Conservation (phyloP, 1,284 basidiomycete genomes). For the Chalciporus sp. region DNA sequence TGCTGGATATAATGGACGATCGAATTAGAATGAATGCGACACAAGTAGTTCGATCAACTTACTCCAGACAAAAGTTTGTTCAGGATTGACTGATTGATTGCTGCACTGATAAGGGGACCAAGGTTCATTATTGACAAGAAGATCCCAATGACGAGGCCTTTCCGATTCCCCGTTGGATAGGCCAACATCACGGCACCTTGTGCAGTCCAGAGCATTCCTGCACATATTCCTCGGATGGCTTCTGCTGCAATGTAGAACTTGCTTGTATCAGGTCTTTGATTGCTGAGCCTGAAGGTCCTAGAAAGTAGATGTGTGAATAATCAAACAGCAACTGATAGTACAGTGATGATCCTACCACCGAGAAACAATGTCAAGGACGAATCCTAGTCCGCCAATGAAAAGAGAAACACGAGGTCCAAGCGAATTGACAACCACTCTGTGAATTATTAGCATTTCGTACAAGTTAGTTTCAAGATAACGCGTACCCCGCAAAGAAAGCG, state of each 20-base stretch:
- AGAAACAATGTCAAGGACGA: constrained; percentile 57
- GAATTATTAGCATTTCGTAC: too few relatives aligned
- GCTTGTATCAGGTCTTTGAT: constrained; percentile 42
- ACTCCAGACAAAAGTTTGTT: constrained; percentile 47
- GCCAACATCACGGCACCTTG: constrained; percentile 69
- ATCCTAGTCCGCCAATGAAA: constrained; percentile 53
- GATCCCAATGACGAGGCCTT: constrained; percentile 61
- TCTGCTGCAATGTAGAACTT: constrained; percentile 57
- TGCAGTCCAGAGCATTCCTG: constrained; percentile 66
- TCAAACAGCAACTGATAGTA: too few relatives aligned
- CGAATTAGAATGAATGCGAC: too few relatives aligned
- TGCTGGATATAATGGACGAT: too few relatives aligned
- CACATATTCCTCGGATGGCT: constrained; percentile 62
- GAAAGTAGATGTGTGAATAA: too few relatives aligned
- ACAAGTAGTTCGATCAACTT: neutral
- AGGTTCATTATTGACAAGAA: constrained; percentile 75
- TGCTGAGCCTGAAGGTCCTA: constrained; percentile 40
- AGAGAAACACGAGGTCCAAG: constrained; percentile 57
- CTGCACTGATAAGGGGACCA: constrained; percentile 64
- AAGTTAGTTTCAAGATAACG: too few relatives aligned
- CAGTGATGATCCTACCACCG: constrained; percentile 26
- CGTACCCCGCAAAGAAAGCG: constrained; percentile 45
- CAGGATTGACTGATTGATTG: constrained; percentile 54
- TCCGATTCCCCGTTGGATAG: constrained; percentile 60
- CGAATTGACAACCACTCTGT: constrained; percentile 48